These are phyloP conservation scores for Eucalyptus regnans DNA, from an alignment of 345 rosid species.

Conservation along the genomic window DNA sequence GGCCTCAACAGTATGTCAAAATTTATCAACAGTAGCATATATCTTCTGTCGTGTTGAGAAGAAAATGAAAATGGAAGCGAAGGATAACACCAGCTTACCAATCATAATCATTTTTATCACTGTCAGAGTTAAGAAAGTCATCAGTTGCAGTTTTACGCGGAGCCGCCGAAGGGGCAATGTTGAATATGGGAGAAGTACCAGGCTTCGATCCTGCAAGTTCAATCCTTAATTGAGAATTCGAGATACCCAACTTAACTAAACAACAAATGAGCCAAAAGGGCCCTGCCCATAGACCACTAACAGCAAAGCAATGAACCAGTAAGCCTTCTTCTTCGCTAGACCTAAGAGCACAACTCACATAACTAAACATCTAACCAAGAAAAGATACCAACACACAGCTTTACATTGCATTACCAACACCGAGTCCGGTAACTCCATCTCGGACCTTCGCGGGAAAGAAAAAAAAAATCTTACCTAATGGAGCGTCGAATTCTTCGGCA, in stretches of 20 bases:
- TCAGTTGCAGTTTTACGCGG: constrained; percentile 59
- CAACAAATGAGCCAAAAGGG: background rate
- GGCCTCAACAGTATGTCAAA: background rate
- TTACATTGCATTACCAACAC: background rate
- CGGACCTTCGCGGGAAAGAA: too few relatives aligned
- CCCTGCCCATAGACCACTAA: background rate
- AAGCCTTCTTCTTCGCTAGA: background rate
- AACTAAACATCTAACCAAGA: background rate
- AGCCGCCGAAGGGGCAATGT: constrained; percentile 41
- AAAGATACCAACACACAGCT: background rate
- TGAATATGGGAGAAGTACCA: constrained; percentile 78
- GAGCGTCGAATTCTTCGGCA: constrained; percentile 58
- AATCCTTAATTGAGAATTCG: background rate
- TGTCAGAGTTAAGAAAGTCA: constrained; percentile 89
- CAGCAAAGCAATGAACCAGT: background rate
- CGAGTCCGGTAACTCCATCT: background rate
- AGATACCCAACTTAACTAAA: background rate
- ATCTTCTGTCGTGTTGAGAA: background rate
- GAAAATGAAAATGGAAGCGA: background rate
- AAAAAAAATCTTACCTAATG: constrained; percentile 35
- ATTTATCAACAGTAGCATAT: background rate
- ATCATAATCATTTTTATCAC: constrained; percentile 92
- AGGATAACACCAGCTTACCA: constrained; percentile 36
- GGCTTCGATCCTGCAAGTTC: constrained; percentile 55
- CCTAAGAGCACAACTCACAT: background rate